Conservation (phyloP, 768 basidiomycete species). For the Podaxis mareebaensis region DNA sequence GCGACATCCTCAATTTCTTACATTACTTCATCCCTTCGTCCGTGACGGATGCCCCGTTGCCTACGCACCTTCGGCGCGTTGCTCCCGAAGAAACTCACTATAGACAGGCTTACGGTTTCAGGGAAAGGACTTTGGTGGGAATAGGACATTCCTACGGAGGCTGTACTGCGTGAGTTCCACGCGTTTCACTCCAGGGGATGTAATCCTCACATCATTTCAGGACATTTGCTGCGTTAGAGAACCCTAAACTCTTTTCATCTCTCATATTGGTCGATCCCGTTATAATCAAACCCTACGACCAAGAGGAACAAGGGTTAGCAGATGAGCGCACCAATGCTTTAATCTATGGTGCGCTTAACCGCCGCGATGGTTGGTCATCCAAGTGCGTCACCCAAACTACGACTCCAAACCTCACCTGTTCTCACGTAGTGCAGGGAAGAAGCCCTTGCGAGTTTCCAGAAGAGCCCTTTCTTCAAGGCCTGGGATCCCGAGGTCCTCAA, state of each 20-base stretch:
- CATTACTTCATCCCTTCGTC: slow-evolving; percentile 60
- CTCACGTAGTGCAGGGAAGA: slow-evolving; percentile 47
- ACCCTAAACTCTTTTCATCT: slow-evolving; percentile 68
- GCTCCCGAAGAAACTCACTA: slow-evolving; percentile 37
- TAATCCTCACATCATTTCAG: slow-evolving; percentile 31
- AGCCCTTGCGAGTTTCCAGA: slow-evolving; percentile 48
- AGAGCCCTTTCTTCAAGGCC: slow-evolving; percentile 63
- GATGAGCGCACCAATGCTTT: slow-evolving; percentile 24
- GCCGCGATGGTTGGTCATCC: slow-evolving; percentile 66
- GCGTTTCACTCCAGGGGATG: neutral
- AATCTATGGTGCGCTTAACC: slow-evolving; percentile 47
- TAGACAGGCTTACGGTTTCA: slow-evolving; percentile 51
- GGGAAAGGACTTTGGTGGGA: slow-evolving; percentile 55
- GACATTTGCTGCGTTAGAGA: slow-evolving; percentile 57
- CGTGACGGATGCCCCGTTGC: slow-evolving; percentile 36
- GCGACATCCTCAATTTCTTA: slow-evolving; percentile 80
- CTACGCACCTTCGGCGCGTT: slow-evolving; percentile 55
- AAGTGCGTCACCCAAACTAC: slow-evolving; percentile 35
- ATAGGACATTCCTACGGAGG: slow-evolving; percentile 89
- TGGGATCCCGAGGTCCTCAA: slow-evolving; percentile 70
- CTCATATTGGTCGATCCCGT: slow-evolving; percentile 83
- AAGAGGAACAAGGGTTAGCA: slow-evolving; percentile 12
- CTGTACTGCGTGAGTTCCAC: slow-evolving; percentile 59
- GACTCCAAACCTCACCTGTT: neutral
- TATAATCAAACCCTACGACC: slow-evolving; percentile 37